These are phyloP conservation scores for Rhizoclosmatium sp. DNA, from an alignment of 192 early-diverging fungal genomes.

Conservation along the genomic window DNA sequence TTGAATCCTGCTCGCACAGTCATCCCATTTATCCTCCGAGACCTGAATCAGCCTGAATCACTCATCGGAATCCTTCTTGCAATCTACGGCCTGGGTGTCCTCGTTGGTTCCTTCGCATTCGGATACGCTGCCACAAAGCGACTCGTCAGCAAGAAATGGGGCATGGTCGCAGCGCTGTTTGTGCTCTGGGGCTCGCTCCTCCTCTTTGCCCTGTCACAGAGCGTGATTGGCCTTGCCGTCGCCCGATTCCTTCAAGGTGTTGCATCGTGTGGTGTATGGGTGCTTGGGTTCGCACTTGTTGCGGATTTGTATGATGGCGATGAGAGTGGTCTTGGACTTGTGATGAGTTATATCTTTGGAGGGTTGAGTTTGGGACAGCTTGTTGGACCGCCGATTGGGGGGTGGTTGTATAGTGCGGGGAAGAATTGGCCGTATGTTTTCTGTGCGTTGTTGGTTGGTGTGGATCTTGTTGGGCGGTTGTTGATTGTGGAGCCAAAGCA, in stretches of 20 bases:
- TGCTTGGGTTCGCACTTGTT: conserved; percentile 45
- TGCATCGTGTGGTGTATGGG: conserved; percentile 40
- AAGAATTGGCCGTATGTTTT: conserved; percentile 39
- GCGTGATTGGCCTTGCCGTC: conserved; percentile 32
- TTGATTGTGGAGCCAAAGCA: conserved; percentile 22
- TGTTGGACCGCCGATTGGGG: conserved; percentile 44
- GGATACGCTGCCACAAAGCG: conserved; percentile 33
- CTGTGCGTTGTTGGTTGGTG: conserved; percentile 11
- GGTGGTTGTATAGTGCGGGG: conserved; percentile 37
- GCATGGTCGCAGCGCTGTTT: conserved; percentile 32
- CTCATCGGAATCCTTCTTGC: conserved; percentile 42
- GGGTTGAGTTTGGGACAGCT: conserved; percentile 41
- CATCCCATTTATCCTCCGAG: conserved; percentile 36
- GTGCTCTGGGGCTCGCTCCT: conserved; percentile 30
- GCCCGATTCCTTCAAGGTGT: conserved; percentile 30
- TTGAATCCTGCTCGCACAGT: background rate
- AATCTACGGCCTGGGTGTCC: conserved; percentile 43
- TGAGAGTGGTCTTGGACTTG: conserved; percentile 32
- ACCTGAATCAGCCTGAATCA: conserved; percentile 19
- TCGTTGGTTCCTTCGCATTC: conserved; percentile 36
- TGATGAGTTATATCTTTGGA: conserved; percentile 41
- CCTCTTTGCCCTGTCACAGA: conserved; percentile 36
- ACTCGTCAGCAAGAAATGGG: conserved; percentile 18
- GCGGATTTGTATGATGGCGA: conserved; percentile 35
- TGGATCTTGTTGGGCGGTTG: conserved; percentile 35